These are phyloP conservation scores for Mallotus repandus DNA, from an alignment of 441 rosid species.

Conservation along the genomic window DNA sequence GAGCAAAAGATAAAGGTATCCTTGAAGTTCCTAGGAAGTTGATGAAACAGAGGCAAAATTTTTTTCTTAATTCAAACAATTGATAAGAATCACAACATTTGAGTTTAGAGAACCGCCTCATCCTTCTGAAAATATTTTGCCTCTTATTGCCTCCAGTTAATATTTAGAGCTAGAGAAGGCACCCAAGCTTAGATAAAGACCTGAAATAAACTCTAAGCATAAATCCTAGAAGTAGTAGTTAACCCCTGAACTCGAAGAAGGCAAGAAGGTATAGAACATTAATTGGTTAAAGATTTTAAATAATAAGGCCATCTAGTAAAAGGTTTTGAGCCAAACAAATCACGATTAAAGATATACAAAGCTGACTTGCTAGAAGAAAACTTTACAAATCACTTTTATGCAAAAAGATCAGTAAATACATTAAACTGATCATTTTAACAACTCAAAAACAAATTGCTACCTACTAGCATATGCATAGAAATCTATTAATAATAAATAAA, in stretches of 20 bases:
- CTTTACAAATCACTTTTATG: background rate
- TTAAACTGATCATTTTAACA: background rate
- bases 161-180: background rate
- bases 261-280: background rate
- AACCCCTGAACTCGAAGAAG: background rate
- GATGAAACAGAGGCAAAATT: too few species aligned
- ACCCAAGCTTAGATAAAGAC: background rate
- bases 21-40: background rate
- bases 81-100: background rate
- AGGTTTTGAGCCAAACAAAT: background rate
- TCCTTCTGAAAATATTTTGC: background rate
- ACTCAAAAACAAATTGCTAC: slow-evolving; percentile 4
- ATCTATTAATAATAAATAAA: too few species aligned
- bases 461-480: background rate
- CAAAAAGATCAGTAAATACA: background rate
- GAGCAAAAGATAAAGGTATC: background rate
- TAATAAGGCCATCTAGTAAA: background rate
- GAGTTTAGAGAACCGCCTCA: background rate
- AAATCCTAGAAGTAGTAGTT: background rate
- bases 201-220: background rate
- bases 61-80: background rate
- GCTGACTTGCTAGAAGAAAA: background rate
- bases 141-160: background rate
- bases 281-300: background rate
- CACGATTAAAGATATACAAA: background rate